Evolutionary conservation across 2,329 filamentous ascomycete genomes (phyloP), one percentile per base, ranked within the genome.

Genomic region (Bipolaris oryzae): DNA sequence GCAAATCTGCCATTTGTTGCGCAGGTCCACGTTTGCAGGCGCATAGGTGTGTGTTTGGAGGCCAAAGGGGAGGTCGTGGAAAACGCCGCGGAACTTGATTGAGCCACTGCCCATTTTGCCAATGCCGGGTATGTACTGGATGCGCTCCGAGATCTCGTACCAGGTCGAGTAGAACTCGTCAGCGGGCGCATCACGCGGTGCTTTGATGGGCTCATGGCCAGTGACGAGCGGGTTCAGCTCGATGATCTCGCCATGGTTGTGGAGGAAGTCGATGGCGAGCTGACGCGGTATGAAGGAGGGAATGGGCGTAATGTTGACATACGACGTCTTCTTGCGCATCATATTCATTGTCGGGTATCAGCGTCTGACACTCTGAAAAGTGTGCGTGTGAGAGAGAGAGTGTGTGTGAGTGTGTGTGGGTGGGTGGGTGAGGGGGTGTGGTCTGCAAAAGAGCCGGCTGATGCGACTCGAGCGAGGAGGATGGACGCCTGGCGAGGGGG

Each of bases 131-230:
- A 89, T 77, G 64, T 86, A 85, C 71, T 89, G 87, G 57, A 90
- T 87, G 67, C 86, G 83, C 79, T 90, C 83, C 55, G 79, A 83
- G 69, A 90, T 89, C 74, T 90, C 87, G 73, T 90, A 90, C 88
- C 88, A 90, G 28, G 87, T 88, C 60, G 86, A 86, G 76, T 88
- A 90, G 76, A 83, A 90, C 74, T 90, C 88, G 75, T 90, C 88
- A 63, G 86, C 79, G 53, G 85, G 82, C 61, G 87, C 87, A 76
- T 88, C 81, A 76, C 86, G 87, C 25, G 88, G 88, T 1, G 88
- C 86, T 50, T 86, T 80, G 71, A 89, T 88, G 57, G 85, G 77
- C 61, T 85, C 84, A 77, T 87, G 83, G 35, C 79, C 79, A 57
- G 88, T 82, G 25, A 90, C 87, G 47, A 90, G 84, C 3, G 88